These are phyloP conservation scores for Penicillium herquei DNA, from an alignment of 495 filamentous ascomycete species.

Conservation along the genomic window DNA sequence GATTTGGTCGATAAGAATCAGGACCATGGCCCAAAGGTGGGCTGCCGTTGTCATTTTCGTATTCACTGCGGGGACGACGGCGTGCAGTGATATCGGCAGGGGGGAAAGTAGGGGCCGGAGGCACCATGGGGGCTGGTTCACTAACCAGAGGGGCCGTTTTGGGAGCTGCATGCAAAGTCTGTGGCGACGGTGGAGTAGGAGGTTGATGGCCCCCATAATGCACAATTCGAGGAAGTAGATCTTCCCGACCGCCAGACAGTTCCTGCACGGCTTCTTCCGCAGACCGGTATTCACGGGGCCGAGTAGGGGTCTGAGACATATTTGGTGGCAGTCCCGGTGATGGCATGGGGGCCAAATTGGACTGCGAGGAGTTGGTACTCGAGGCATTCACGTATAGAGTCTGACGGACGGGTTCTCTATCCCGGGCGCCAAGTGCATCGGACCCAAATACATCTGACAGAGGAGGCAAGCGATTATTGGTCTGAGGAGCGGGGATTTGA, in stretches of 20 bases:
- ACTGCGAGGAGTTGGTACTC: constrained; percentile 65
- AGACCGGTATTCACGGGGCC: constrained; percentile 86
- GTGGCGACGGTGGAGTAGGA: constrained; percentile 88
- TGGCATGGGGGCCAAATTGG: constrained; percentile 62
- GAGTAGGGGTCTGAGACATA: constrained; percentile 51
- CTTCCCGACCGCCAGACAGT: constrained; percentile 85
- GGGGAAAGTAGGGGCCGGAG: constrained; percentile 21
- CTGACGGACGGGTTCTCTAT: constrained; percentile 38
- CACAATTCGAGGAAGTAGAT: constrained; percentile 86
- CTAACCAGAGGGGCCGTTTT: constrained; percentile 37
- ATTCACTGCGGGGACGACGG: constrained; percentile 79
- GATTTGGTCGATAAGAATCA: constrained; percentile 53
- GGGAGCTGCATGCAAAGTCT: constrained; percentile 29
- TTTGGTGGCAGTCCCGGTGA: constrained; percentile 65
- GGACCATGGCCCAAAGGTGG: constrained; percentile 46
- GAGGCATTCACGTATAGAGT: constrained; percentile 47
- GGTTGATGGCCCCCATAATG: constrained; percentile 91
- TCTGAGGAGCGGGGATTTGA: constrained; percentile 83
- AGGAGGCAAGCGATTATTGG: constrained; percentile 88
- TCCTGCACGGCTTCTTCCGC: constrained; percentile 93
- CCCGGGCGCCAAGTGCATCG: constrained; percentile 61
- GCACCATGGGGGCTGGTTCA: constrained; percentile 22
- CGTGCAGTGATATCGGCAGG: constrained; percentile 53
- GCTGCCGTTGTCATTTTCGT: constrained; percentile 73
- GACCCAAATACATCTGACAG: constrained; percentile 91